phyloP scores from a whole-genome alignment of 139 green algal genomes.

The Tetraselmis striata region DNA sequence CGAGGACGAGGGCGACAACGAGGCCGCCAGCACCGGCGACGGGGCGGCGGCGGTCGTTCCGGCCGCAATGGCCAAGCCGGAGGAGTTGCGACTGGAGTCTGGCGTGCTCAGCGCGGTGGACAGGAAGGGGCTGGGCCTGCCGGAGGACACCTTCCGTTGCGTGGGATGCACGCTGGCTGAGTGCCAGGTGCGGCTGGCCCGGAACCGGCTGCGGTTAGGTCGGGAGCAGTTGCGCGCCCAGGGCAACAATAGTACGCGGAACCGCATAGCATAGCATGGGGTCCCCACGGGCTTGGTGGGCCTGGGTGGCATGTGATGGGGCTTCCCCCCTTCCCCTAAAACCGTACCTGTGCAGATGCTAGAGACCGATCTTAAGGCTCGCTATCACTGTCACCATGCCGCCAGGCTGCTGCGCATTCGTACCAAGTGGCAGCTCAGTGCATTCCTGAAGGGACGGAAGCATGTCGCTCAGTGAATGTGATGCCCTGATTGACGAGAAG shows the following conservation, averaged over 20 bases:
- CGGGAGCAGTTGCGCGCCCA: no score
- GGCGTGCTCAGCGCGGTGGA: slow-evolving; percentile 49
- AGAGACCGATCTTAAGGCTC: background rate
- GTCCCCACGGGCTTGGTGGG: no score
- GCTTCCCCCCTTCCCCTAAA: background rate
- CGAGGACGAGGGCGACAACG: background rate
- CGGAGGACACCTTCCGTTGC: slow-evolving; percentile 62
- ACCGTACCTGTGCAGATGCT: no score
- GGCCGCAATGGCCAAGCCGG: slow-evolving; percentile 18
- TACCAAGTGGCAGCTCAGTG: no score
- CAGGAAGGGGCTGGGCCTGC: slow-evolving; percentile 9
- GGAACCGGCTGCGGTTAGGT: background rate
- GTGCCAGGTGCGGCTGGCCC: slow-evolving; percentile 48
- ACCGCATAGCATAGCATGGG: no score
- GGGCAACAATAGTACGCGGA: no score
- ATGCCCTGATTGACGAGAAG: no score
- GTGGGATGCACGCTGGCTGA: slow-evolving; percentile 53
- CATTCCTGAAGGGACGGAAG: no score
- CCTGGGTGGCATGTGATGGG: no score
- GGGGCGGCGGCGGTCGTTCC: no score
- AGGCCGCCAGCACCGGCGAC: background rate
- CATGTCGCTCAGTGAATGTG: no score
- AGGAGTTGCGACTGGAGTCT: slow-evolving; percentile 42
- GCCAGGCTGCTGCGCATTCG: background rate
- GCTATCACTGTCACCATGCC: no score